phyloP scores from a whole-genome alignment of 768 basidiomycete species.

The Paxillus ammoniavirescens region DNA sequence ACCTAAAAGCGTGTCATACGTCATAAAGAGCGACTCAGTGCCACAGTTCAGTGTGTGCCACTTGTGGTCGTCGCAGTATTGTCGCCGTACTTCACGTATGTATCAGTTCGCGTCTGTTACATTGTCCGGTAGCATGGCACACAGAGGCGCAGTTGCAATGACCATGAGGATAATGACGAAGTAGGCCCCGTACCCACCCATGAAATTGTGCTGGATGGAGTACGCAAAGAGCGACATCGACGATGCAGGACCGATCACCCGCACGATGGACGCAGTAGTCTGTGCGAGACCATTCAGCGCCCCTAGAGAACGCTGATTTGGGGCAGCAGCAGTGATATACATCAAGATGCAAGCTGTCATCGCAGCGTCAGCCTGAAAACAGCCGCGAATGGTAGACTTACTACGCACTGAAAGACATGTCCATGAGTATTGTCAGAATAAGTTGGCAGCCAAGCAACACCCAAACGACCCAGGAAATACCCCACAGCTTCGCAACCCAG shows the following conservation, averaged over 20 bases:
- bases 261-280: conserved; percentile 27
- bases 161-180: conserved; percentile 17
- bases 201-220: conserved; percentile 31
- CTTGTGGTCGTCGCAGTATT: too few relatives aligned
- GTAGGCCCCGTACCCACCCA: conserved; percentile 39
- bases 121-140: conserved; percentile 21
- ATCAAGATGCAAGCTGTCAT: conserved; percentile 63
- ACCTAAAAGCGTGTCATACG: too few relatives aligned
- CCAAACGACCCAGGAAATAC: conserved; percentile 27
- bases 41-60: too few relatives aligned
- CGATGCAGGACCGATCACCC: conserved; percentile 33
- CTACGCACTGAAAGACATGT: conserved; percentile 33
- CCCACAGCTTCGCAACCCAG: conserved; percentile 21
- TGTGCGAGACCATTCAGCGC: conserved; percentile 57
- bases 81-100: too few relatives aligned
- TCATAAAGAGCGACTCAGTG: too few relatives aligned
- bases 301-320: conserved; percentile 66
- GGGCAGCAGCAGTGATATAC: conserved; percentile 63
- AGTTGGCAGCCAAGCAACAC: conserved; percentile 25
- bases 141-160: conserved; percentile 17
- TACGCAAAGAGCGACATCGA: conserved; percentile 37
- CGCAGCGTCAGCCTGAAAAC: conserved; percentile 3
- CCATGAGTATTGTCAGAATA: conserved; percentile 17
- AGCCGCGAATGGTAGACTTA: background rate
- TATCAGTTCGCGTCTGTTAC: too few relatives aligned